Evolutionary conservation across 176 grass and related monocot genomes (phyloP).

Genomic region (Zoysia japonica): DNA sequence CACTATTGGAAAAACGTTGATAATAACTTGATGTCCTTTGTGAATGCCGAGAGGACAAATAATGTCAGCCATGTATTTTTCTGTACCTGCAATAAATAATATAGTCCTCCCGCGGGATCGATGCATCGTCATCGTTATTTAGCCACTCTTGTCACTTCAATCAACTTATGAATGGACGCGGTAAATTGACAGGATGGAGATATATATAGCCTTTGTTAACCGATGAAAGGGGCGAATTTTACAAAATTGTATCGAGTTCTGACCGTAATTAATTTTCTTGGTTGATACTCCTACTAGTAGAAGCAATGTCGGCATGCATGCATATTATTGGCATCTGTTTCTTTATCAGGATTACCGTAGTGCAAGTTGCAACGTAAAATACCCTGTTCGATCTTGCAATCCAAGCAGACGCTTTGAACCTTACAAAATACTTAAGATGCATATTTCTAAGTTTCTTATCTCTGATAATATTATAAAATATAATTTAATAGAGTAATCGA

Average conservation of each 20-base stretch:
- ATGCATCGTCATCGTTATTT: conserved; percentile 18
- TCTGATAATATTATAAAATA: too few relatives aligned
- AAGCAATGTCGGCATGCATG: conserved; percentile 12
- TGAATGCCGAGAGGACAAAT: conserved; percentile 1
- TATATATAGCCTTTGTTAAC: not conserved
- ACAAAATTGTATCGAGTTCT: conserved; percentile 13
- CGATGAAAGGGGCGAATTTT: conserved; percentile 12
- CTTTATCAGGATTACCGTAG: not conserved
- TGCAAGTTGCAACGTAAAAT: too few relatives aligned
- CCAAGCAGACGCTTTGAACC: too few relatives aligned
- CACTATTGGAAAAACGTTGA: not conserved
- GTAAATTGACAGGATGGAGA: conserved; percentile 16
- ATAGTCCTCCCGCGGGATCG: not conserved
- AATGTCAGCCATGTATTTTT: conserved; percentile 19
- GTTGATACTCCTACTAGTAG: too few relatives aligned
- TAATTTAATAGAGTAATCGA: too few relatives aligned
- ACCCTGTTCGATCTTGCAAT: too few relatives aligned
- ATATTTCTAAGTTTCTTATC: too few relatives aligned
- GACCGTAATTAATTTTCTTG: not conserved
- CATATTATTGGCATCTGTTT: not conserved
- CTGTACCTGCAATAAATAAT: conserved; percentile 1
- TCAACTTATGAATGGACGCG: conserved; percentile 21
- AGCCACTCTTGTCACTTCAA: conserved; percentile 26
- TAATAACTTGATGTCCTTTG: not conserved
- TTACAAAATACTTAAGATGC: too few relatives aligned